Base-by-base conservation (phyloP, 305 asterid genomes). In the Ilex paraguariensis region DNA sequence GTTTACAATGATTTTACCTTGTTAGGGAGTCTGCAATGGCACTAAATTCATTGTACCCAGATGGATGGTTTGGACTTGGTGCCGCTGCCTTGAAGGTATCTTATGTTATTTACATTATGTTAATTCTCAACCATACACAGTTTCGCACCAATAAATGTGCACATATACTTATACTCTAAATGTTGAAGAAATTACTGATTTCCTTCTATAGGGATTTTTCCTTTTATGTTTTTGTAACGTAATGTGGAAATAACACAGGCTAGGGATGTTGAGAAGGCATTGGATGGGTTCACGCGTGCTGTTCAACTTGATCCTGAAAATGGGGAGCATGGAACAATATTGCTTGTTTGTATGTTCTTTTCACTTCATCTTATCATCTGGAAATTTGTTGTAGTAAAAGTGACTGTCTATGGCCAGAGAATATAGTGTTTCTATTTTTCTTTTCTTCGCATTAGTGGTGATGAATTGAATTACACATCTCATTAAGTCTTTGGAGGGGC, bases 311-410 rank as follows among this genome's bases (percentile, higher is more conserved):
- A 93, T 72, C 99, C 99, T 54, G 99, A 93, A 64, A 87, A 90
- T 70, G 97, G 97, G 53, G 97, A 93, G 97, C 99, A 62, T 93
- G 99, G 99, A 93, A 93, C 74, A 93, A 93, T 61, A 80, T 93
- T 58, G 97, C 97, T 64, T 93, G 96, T 70, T 69, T 93, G 64
- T 71, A 61, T 44, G 71, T 71, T 67, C 46, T 67, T 40, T 60
- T 46, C 15, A 46, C 13, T 7, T 10, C 65, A 4, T 50, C 59
- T 15, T 48, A 39, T 36, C 33, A 13, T 40, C 51, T 59, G 55
- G 56, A 40, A 50, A 51, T 51, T 59, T 59, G 42, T 36, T 4
- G 6, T 36, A 36, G 42, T 36, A 36, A 36, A 36, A 36, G 6
- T 36, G 6, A 36, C 9, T 36, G 42, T 36, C 42, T 36, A 8